Evolutionary conservation across 2,329 filamentous ascomycete species (phyloP), one percentile per base, ranked within the genome.

Genomic region (Ceratocystis eucalypticola): DNA sequence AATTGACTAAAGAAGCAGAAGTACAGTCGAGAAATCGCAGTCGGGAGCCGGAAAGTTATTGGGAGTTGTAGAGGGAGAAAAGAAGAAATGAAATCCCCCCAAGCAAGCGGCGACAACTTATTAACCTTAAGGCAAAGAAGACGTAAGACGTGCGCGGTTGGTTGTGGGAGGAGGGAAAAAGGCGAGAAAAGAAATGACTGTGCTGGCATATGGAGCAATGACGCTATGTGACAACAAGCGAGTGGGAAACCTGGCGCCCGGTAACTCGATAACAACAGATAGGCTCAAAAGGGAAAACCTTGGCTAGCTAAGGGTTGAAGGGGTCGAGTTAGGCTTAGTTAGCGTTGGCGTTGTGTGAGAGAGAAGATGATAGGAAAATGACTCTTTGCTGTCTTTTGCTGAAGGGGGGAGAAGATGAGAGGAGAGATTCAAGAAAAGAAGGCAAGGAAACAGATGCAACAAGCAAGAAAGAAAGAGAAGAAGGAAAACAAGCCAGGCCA

Each of bases 151-250:
- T 41, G 37, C 37, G 37, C 37, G 37, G 12, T 41, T 15, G 37
- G 10, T 41, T 41, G 37, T 41, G 37, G 12, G 37, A 41, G 37
- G 10, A 41, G 37, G 37, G 37, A 41, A 41, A 37, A 37, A 15
- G 22, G 17, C 20, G 55, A 59, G 28, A 33, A 8, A 33, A 59
- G 25, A 59, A 59, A 59, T 59, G 55, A 59, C 55, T 59, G 55
- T 59, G 55, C 55, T 59, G 55, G 55, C 30, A 33, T 30, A 33
- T 59, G 55, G 28, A 59, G 55, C 28, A 59, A 59, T 59, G 55
- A 59, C 55, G 55, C 55, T 59, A 59, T 59, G 17, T 33, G 28
- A 59, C 55, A 59, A 59, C 55, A 59, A 59, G 55, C 55, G 28
- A 37, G 30, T 59, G 28, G 55, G 55, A 59, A 59, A 59, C 25